Percentiles rank a stretch among this genome's conserved stretches.
phyloP scores from a whole-genome alignment of 192 early-diverging fungal genomes.

The Borealophlyctis nickersoniae region DNA sequence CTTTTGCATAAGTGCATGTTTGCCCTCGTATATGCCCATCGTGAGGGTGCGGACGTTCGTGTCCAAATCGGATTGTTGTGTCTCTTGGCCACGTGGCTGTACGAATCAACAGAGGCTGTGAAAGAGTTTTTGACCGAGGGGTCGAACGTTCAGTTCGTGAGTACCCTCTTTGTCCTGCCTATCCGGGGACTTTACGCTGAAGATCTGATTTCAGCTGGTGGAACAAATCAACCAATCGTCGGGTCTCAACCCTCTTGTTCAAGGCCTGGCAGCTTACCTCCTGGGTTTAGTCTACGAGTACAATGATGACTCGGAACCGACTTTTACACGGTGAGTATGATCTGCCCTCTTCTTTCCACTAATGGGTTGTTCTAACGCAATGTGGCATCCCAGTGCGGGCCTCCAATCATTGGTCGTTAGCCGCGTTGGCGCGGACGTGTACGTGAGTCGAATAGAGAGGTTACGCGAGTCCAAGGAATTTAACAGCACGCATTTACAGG shows the following conservation, averaged over 20 bases:
- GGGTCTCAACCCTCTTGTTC: slow-evolving; percentile 77
- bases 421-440: slow-evolving; percentile 85
- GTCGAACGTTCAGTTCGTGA: slow-evolving; percentile 85
- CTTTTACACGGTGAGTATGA: slow-evolving; percentile 61
- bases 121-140: slow-evolving; percentile 84
- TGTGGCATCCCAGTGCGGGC: slow-evolving; percentile 47
- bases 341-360: too few relatives aligned
- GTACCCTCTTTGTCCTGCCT: slow-evolving; percentile 24
- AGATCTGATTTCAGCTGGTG: slow-evolving; percentile 63
- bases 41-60: slow-evolving; percentile 63
- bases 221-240: slow-evolving; percentile 87
- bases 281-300: slow-evolving; percentile 85
- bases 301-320: slow-evolving; percentile 75
- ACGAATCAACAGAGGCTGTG: slow-evolving; percentile 74
- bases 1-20: slow-evolving; percentile 84
- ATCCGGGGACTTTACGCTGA: neutral
- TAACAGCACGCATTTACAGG: slow-evolving; percentile 66
- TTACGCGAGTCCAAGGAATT: slow-evolving; percentile 81
- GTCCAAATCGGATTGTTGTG: slow-evolving; percentile 75
- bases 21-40: slow-evolving; percentile 62
- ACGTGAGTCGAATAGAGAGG: slow-evolving; percentile 75
- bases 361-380: too few relatives aligned
- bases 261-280: slow-evolving; percentile 86
- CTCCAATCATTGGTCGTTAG: slow-evolving; percentile 81
- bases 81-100: slow-evolving; percentile 83